Evolutionary conservation across 1,139 yeast genomes (phyloP).

Genomic region (Kodamaea plutei): DNA sequence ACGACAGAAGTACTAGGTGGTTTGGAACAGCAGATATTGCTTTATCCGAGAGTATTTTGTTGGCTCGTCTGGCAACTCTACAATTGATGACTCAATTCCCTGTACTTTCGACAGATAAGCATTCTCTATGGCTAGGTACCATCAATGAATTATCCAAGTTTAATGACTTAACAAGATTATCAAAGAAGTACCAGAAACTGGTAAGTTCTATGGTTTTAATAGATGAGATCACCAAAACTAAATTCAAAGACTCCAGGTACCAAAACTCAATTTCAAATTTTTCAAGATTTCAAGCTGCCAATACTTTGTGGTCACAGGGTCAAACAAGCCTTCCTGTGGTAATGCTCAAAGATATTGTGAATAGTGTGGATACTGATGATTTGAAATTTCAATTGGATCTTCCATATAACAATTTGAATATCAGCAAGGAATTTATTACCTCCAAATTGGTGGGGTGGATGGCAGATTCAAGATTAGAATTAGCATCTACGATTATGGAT

Average conservation of each 20-base stretch:
- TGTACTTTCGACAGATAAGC: slow-evolving; percentile 4
- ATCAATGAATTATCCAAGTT: slow-evolving; percentile 40
- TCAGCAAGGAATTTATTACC: slow-evolving; percentile 29
- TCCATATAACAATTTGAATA: slow-evolving; percentile 19
- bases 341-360: slow-evolving; percentile 33
- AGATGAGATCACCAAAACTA: slow-evolving; percentile 28
- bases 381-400: slow-evolving; percentile 9
- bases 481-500: slow-evolving; percentile 54
- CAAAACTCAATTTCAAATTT: slow-evolving; percentile 18
- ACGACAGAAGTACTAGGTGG: slow-evolving; percentile 29
- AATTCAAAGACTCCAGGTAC: slow-evolving; percentile 10
- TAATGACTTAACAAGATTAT: slow-evolving; percentile 34
- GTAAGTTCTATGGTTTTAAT: slow-evolving; percentile 48
- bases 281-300: slow-evolving; percentile 48
- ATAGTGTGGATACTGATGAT: slow-evolving; percentile 6
- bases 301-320: slow-evolving; percentile 56
- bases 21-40: slow-evolving; percentile 29
- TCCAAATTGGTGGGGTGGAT: slow-evolving; percentile 70
- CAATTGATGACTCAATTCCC: slow-evolving; percentile 20
- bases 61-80: slow-evolving; percentile 35
- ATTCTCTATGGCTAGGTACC: slow-evolving; percentile 21
- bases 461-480: slow-evolving; percentile 63
- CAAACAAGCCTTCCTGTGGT: slow-evolving; percentile 52
- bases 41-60: slow-evolving; percentile 37
- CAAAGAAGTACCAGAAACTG: slow-evolving; percentile 41